Conservation (phyloP, 2,329 filamentous ascomycete genomes). For the Fusarium redolens region DNA sequence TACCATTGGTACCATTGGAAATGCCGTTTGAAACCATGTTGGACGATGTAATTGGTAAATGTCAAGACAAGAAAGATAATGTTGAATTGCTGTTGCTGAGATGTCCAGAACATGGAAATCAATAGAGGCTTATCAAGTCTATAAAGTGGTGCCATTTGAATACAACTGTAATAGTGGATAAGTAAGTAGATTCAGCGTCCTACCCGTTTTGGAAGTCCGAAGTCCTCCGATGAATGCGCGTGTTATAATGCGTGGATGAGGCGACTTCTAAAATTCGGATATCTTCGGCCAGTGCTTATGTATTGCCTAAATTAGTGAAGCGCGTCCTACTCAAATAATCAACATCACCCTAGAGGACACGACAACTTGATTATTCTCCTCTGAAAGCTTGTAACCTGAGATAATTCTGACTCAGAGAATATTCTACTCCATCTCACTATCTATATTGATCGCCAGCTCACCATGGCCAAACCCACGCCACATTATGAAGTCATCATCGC, state of each 20-base stretch:
- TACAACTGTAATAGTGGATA: not conserved
- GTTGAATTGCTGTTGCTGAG: not conserved
- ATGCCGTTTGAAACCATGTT: not conserved
- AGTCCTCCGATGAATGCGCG: not conserved
- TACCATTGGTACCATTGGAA: not conserved
- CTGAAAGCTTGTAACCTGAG: not conserved
- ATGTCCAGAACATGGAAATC: not conserved
- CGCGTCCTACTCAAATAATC: not conserved
- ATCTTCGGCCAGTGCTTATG: not conserved
- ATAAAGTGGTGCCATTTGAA: not conserved
- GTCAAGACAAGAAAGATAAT: not conserved
- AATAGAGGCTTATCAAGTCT: not conserved
- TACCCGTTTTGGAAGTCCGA: not conserved
- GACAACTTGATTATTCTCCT: not conserved
- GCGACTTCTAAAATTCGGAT: not conserved
- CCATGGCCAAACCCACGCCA: not conserved
- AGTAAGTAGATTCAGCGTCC: rapidly evolving
- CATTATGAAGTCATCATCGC: not conserved
- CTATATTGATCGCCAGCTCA: not conserved
- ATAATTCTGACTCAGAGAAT: rapidly evolving
- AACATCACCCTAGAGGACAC: not conserved
- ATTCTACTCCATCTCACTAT: not conserved
- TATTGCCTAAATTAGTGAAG: not conserved
- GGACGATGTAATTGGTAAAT: not conserved
- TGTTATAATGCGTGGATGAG: not conserved